phyloP scores from a whole-genome alignment of 2,329 filamentous ascomycete species.

The Monilinia vaccinii-corymbosi region DNA sequence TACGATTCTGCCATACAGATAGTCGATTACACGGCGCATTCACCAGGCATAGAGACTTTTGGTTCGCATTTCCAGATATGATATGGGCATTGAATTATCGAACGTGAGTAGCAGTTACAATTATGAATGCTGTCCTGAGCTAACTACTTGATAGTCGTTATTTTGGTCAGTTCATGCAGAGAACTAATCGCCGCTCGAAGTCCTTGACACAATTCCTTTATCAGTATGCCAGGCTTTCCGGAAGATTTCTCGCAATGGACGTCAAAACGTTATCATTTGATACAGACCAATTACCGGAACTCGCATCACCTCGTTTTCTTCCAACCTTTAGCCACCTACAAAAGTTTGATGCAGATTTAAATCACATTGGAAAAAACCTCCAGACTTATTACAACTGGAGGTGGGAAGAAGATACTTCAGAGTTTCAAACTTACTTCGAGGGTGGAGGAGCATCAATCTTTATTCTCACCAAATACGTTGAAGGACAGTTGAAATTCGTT shows the following conservation, averaged over 20 bases:
- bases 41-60: slow-evolving; percentile 39
- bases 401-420: slow-evolving; percentile 25
- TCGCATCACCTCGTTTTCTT: slow-evolving; percentile 39
- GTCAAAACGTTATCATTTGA: slow-evolving; percentile 29
- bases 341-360: slow-evolving; percentile 28
- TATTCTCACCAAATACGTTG: slow-evolving; percentile 36
- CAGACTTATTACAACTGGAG: slow-evolving; percentile 35
- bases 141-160: slow-evolving; percentile 23
- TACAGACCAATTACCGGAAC: slow-evolving; percentile 30
- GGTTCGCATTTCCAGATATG: slow-evolving; percentile 43
- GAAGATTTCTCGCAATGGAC: slow-evolving; percentile 45
- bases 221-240: slow-evolving; percentile 39
- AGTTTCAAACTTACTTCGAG: slow-evolving; percentile 24
- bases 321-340: slow-evolving; percentile 35
- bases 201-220: slow-evolving; percentile 26
- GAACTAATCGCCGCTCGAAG: slow-evolving; percentile 15
- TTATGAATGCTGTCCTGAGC: background rate
- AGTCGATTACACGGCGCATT: slow-evolving; percentile 36
- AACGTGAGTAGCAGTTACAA: slow-evolving; percentile 32
- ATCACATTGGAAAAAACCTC: slow-evolving; percentile 28
- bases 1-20: slow-evolving; percentile 33
- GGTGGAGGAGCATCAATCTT: slow-evolving; percentile 35
- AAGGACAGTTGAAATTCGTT: slow-evolving; percentile 34
- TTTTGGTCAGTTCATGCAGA: slow-evolving; percentile 27
- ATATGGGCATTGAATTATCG: slow-evolving; percentile 34